Evolutionary conservation across 345 rosid genomes (phyloP), one percentile per base, ranked within the genome.

Genomic region (Erysimum cheiranthoides): DNA sequence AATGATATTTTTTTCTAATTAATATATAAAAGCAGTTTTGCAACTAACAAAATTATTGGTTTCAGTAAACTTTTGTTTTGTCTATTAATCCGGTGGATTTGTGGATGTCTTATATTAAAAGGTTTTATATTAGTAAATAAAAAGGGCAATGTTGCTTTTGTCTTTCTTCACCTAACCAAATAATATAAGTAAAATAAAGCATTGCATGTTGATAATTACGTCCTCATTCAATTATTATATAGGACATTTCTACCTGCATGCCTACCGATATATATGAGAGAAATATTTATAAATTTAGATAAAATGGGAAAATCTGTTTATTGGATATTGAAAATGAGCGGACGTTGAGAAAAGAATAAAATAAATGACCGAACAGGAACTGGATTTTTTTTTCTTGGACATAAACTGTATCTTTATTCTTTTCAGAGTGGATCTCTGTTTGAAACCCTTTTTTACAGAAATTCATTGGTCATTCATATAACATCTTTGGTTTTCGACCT

Each of bases 161-260:
- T 58, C 73, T 39, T 58, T 75, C 18, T 74, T 38, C 61, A 60
- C 73, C 68, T 50, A 75, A 75, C 61, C 61, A 49, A 28, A 66
- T 35, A 16, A n/a, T n/a, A n/a, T n/a, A 59, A 34, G 3, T 32
- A 35, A 35, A 18, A 5, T 28, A 75, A 75, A 74, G 52, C 17
- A 49, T 38, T 75, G 61, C 73, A 66, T 75, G 73, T 12, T 74
- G 35, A 27, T 12, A 49, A 47, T 59, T 58, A 58, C 40, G 32
- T 66, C 16, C 36, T 40, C 63, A 31, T 11, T 36, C 53, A 61
- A 27, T 53, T 21, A 21, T 13, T 21, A 21, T 13, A 18, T 35
- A 31, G 21, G 8, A 21, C 18, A 40, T 10, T 25, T 34, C 8
- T 13, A 46, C 40, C 18, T 30, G 11, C 27, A 16, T 18, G 38